A percentile compares a stretch with the other conserved stretches of the same genome.
Evolutionary conservation across 257 asterid species (phyloP).

Genomic region (Fraxinus excelsior): DNA sequence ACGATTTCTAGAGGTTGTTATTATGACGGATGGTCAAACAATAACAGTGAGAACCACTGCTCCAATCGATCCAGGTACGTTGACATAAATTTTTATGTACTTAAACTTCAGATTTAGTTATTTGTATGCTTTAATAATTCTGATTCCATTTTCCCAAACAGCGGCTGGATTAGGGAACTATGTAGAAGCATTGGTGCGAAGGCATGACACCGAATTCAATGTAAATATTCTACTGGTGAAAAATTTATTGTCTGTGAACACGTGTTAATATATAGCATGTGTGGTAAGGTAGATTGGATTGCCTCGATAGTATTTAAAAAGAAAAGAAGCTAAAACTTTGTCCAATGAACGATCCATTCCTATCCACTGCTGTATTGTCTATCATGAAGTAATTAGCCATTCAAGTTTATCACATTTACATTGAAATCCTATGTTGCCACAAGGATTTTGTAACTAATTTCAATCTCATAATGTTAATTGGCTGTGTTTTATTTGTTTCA

Average conservation of each 20-base stretch:
- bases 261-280: background rate
- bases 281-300: background rate
- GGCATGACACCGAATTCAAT: constrained; percentile 87
- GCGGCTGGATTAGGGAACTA: constrained; percentile 97
- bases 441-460: background rate
- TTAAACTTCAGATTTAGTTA: background rate
- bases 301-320: background rate
- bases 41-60: constrained; percentile 59
- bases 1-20: constrained; percentile 76
- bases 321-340: background rate
- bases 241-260: background rate
- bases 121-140: constrained; percentile 5
- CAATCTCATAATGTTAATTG: background rate
- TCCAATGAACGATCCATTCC: background rate
- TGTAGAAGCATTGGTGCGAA: constrained; percentile 92
- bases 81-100: background rate
- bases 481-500: background rate
- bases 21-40: constrained; percentile 48
- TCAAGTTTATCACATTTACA: constrained; percentile 2
- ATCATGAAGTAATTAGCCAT: background rate
- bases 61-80: constrained; percentile 80
- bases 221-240: constrained; percentile 40
- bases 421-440: background rate
- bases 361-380: background rate
- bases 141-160: constrained; percentile 37